phyloP scores from a whole-genome alignment of 2,329 filamentous ascomycete species.

The Phialocephala subalpina region DNA sequence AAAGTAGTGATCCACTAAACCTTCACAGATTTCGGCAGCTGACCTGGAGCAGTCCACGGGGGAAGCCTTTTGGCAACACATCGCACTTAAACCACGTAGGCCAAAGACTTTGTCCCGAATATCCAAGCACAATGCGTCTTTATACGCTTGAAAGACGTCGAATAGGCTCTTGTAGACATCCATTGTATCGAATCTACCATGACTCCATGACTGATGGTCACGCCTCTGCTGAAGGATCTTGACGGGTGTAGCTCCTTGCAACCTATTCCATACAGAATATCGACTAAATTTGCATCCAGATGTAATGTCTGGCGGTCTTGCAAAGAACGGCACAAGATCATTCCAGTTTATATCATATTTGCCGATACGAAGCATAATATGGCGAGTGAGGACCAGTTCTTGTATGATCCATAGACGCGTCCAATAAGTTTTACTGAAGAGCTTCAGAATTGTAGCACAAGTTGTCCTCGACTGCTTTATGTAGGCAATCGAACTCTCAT shows the following conservation, averaged over 20 bases:
- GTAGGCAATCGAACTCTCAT: neutral
- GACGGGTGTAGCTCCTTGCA: neutral
- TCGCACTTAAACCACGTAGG: neutral
- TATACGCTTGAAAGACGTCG: neutral
- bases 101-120: conserved; percentile 2
- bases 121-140: neutral
- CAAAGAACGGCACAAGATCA: neutral
- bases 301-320: neutral
- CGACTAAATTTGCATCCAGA: neutral
- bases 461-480: neutral
- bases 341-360: neutral
- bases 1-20: neutral
- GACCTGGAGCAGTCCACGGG: neutral
- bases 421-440: neutral
- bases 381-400: neutral
- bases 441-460: neutral
- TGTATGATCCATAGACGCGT: neutral
- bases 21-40: neutral
- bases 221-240: neutral
- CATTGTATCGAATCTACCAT: neutral
- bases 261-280: neutral
- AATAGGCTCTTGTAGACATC: neutral
- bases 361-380: neutral
- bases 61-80: neutral
- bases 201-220: neutral